phyloP scores from a whole-genome alignment of 176 grass and related monocot species.

The Aegilops umbellulata region DNA sequence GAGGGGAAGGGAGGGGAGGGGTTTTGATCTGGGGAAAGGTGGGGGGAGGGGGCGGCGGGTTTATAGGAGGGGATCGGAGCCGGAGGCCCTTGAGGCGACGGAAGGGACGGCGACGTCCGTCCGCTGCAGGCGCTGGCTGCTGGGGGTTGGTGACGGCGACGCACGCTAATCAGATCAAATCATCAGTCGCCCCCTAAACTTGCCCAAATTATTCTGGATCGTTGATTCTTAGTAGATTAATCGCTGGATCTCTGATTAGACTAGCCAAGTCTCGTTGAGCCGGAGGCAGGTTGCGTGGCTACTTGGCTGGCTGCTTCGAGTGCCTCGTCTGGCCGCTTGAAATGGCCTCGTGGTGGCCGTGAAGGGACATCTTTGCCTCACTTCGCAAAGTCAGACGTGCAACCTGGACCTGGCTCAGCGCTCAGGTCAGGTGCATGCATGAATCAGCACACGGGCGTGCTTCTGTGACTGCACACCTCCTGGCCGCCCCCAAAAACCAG shows the following conservation, averaged over 20 bases:
- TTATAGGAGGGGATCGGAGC: slow-evolving; percentile 37
- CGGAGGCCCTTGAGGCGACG: slow-evolving; percentile 40
- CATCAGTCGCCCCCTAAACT: not conserved
- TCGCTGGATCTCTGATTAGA: not conserved
- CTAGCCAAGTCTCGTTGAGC: not conserved
- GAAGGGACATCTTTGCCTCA: not conserved
- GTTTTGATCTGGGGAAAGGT: slow-evolving; percentile 26
- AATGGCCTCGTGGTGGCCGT: slow-evolving; percentile 14
- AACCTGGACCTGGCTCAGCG: not conserved
- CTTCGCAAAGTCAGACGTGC: not conserved
- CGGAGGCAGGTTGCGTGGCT: not conserved
- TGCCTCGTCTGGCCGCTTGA: not conserved
- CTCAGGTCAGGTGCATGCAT: not conserved
- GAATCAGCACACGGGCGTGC: not conserved
- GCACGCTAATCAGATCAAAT: not conserved
- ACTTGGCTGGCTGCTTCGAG: slow-evolving; percentile 3
- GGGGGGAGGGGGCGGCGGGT: not conserved
- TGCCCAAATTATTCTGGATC: not conserved
- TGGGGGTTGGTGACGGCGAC: not conserved
- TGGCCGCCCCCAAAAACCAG: not conserved
- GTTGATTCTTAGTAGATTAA: not conserved
- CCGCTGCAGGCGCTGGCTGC: not conserved
- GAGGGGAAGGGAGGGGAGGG: not conserved
- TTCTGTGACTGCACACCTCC: not conserved
- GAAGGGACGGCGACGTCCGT: slow-evolving; percentile 44